Evolutionary conservation across 2,329 filamentous ascomycete genomes (phyloP).

Genomic region (Lecanicillium sp.): DNA sequence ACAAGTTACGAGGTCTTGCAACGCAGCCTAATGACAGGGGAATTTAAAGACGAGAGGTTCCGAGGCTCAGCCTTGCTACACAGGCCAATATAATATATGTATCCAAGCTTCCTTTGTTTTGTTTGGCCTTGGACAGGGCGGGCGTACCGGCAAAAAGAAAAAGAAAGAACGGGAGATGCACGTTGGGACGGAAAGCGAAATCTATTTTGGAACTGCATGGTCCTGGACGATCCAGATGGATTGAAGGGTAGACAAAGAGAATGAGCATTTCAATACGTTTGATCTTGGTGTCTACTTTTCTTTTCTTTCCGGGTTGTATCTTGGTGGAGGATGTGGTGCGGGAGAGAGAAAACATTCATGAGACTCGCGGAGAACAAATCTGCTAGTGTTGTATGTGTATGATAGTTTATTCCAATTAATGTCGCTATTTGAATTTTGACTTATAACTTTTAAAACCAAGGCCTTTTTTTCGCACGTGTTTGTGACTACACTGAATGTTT

Average conservation of each 20-base stretch:
- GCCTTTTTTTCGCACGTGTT: no score
- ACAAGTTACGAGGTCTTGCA: slow-evolving; percentile 7
- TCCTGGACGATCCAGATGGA: neutral
- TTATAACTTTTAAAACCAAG: slow-evolving; percentile 3
- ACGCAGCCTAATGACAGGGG: neutral
- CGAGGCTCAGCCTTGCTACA: neutral
- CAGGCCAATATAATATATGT: slow-evolving; percentile 6
- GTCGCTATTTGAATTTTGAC: slow-evolving; percentile 11
- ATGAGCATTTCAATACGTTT: neutral
- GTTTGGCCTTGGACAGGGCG: neutral
- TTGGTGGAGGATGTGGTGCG: neutral
- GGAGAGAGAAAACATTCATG: slow-evolving; percentile 2
- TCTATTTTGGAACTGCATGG: slow-evolving; percentile 1
- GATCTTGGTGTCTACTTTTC: slow-evolving; percentile 1
- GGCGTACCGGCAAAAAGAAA: neutral
- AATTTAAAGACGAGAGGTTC: neutral
- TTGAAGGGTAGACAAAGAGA: slow-evolving; percentile 4
- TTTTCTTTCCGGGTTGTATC: neutral
- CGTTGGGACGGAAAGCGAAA: slow-evolving; percentile 7
- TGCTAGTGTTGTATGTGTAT: slow-evolving; percentile 14
- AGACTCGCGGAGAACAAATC: slow-evolving; percentile 1
- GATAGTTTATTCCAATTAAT: slow-evolving; percentile 15
- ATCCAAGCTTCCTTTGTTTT: neutral
- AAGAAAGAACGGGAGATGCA: neutral
- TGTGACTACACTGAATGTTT: no score